Evolutionary conservation across 345 rosid species (phyloP).

Genomic region (Rhizophora apiculata): DNA sequence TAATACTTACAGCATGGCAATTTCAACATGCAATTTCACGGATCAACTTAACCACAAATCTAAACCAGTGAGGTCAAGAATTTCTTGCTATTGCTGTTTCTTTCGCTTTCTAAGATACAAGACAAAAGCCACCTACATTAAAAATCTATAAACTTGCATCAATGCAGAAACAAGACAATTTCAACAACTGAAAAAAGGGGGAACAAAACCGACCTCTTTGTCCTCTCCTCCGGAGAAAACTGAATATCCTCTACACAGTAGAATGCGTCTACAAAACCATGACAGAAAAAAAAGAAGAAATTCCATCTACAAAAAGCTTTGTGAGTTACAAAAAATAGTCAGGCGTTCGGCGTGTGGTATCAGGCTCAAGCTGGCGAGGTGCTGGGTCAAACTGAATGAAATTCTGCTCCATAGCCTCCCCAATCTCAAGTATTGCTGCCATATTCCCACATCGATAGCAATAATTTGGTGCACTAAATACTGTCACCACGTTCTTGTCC

Average conservation of each 20-base stretch:
- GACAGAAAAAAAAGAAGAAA: slow-evolving; percentile 18
- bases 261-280: slow-evolving; percentile 47
- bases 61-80: slow-evolving; percentile 14
- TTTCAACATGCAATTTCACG: not conserved
- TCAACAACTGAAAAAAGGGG: slow-evolving; percentile 33
- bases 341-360: slow-evolving; percentile 88
- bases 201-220: slow-evolving; percentile 20
- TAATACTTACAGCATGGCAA: too few species aligned
- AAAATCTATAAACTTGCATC: slow-evolving; percentile 33
- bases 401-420: slow-evolving; percentile 94
- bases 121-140: slow-evolving; percentile 18
- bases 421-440: slow-evolving; percentile 92
- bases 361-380: slow-evolving; percentile 90
- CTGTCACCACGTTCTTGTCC: slow-evolving; percentile 82
- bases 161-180: slow-evolving; percentile 20
- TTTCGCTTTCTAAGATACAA: slow-evolving; percentile 30
- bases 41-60: not conserved
- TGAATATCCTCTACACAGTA: slow-evolving; percentile 25
- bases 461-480: slow-evolving; percentile 82
- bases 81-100: slow-evolving; percentile 30
- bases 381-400: slow-evolving; percentile 96
- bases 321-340: slow-evolving; percentile 87
- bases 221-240: slow-evolving; percentile 27
- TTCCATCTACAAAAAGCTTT: slow-evolving; percentile 12
- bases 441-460: slow-evolving; percentile 81